phyloP scores from a whole-genome alignment of 495 filamentous ascomycete species.

The Penicillium cataractarum region DNA sequence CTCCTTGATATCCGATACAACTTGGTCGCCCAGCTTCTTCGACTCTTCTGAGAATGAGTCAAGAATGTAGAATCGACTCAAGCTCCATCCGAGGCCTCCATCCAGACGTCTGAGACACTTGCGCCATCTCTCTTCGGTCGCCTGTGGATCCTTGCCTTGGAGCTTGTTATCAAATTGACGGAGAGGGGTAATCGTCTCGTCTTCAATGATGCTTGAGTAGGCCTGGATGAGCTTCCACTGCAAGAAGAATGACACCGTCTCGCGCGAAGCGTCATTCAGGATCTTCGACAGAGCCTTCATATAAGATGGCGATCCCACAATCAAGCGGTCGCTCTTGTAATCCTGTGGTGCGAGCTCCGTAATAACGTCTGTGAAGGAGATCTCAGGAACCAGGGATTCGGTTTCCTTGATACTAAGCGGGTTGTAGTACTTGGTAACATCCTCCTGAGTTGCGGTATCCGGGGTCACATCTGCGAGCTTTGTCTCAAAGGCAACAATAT shows the following conservation, averaged over 20 bases:
- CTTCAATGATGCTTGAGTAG: constrained; percentile 56
- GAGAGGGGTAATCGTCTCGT: constrained; percentile 60
- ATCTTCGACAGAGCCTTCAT: constrained; percentile 53
- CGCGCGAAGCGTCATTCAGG: constrained; percentile 48
- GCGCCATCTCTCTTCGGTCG: constrained; percentile 68
- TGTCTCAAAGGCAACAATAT: constrained; percentile 62
- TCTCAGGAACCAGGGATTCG: constrained; percentile 53
- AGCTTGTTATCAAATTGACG: constrained; percentile 61
- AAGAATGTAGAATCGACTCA: constrained; percentile 70
- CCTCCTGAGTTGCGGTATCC: constrained; percentile 57
- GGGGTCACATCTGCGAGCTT: constrained; percentile 63
- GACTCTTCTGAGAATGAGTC: constrained; percentile 65
- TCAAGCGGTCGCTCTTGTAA: constrained; percentile 53
- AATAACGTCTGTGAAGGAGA: constrained; percentile 58
- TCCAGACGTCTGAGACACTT: constrained; percentile 65
- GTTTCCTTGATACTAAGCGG: constrained; percentile 57
- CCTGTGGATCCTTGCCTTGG: constrained; percentile 63
- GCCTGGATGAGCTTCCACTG: constrained; percentile 64
- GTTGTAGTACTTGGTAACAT: constrained; percentile 65
- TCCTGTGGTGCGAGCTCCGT: constrained; percentile 53
- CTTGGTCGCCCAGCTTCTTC: constrained; percentile 67
- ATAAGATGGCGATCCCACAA: constrained; percentile 62
- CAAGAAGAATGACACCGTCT: constrained; percentile 58
- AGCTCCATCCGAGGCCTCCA: constrained; percentile 56
- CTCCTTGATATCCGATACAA: constrained; percentile 70